Conservation (phyloP, 2,329 filamentous ascomycete species). For the Penicillium thymicola region DNA sequence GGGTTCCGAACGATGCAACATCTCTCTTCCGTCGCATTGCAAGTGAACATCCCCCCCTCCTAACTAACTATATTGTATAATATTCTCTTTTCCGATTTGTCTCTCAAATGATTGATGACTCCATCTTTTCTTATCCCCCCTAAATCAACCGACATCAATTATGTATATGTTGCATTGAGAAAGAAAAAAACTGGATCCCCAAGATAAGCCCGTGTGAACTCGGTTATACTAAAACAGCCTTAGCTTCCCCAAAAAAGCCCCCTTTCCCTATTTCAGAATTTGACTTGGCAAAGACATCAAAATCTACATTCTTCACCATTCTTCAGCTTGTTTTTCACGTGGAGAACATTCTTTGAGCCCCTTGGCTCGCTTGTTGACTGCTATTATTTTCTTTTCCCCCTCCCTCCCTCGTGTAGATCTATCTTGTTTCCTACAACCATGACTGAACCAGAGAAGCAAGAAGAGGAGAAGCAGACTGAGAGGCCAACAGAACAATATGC, state of each 20-base stretch:
- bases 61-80: background rate
- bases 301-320: slow-evolving; percentile 2
- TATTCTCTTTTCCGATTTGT: background rate
- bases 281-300: background rate
- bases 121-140: background rate
- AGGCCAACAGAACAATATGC: slow-evolving; percentile 23
- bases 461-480: slow-evolving; percentile 11
- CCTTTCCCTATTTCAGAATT: background rate
- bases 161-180: slow-evolving; percentile 1
- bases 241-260: background rate
- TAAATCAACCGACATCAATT: background rate
- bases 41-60: background rate
- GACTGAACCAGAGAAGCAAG: slow-evolving; percentile 15
- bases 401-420: background rate
- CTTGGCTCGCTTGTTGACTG: slow-evolving; percentile 5
- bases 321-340: slow-evolving; percentile 5
- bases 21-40: background rate
- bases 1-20: no score
- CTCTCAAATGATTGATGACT: background rate
- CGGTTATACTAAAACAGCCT: slow-evolving; percentile 6
- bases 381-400: background rate
- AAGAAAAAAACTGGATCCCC: slow-evolving; percentile 1
- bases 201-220: slow-evolving; percentile 6
- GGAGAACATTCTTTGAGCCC: slow-evolving; percentile 4
- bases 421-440: slow-evolving; percentile 7